Base-by-base conservation (phyloP, 441 rosid genomes). In the Metrosideros polymorpha region DNA sequence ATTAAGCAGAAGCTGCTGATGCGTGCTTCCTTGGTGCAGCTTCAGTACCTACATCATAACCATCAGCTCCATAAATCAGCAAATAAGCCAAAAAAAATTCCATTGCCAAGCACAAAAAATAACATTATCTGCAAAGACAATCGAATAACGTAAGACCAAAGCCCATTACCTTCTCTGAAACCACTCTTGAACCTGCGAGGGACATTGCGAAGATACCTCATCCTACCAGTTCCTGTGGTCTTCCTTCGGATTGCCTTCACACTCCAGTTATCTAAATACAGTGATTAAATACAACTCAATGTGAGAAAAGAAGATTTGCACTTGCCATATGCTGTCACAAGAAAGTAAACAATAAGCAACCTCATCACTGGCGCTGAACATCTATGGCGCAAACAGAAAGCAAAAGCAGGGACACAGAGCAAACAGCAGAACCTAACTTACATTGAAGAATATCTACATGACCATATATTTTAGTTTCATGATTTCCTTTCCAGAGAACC, bases 121-220 rank as follows among this genome's bases (percentile, higher is more conserved):
- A 85, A 15, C n/a, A 71, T 22, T 10, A 71, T 71, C 79, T 39
- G 47, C 47, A 22, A 39, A 71, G 79, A 39, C 47, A 42, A 71
- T 22, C 29, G 22, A 10, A 10, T 39, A 22, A 39, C 0, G 0
- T 71, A 39, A 22, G 27, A 22, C 15, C 3, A n/a, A 39, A 71
- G 79, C 79, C n/a, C 13, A 51, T 75, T 82, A 57, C 84, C 87
- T 83, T 86, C 85, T 86, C 85, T 86, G 82, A 86, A 86, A 9
- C 87, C 85, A 61, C 79, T 82, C 79, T 82, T 86, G 79, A 86
- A 86, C 56, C 87, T 57, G 47, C 87, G 85, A 57, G 87, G 87
- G 19, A 86, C 85, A 59, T 86, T 43, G 85, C 85, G 85, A 85
- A 86, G 87, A 63, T 82, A 86, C 87, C 87, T 86, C 87, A 86